Evolutionary conservation across 177 flowering plant genomes (phyloP), one percentile per base, ranked within the genome.

Genomic region (Vitis hybrid): DNA sequence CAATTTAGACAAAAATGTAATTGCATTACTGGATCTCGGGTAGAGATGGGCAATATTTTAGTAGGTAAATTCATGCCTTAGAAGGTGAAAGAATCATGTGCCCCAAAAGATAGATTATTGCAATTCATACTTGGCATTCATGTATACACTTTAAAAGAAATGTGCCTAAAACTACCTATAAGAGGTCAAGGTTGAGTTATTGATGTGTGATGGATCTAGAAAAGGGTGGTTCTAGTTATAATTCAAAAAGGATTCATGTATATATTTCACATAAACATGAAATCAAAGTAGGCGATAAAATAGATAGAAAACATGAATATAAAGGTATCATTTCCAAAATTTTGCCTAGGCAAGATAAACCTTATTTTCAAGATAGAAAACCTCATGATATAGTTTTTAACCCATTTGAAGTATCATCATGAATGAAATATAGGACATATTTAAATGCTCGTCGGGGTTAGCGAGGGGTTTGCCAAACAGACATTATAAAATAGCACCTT

Each of bases 121-220:
- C 31, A 28, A 28, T 28, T 0, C 31, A 28, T 28, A 28, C 31
- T 28, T 28, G 31, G 4, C 31, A 28, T 28, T 28, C 31, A 28
- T 28, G 31, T 63, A 38, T 15, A 47, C 66, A 44, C 53, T 63
- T 63, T 17, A 63, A 33, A 33, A 24, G 65, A 62, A 38, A 38
- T 50, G 33, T 33, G 66, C 47, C 54, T 64, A 64, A 64, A 44
- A 64, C 56, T 33, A 19, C 22, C 49, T 60, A 61, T 61, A 70
- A 59, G 61, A n/a, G 44, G 67, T 33, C 14, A 50, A 56, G 69
- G 74, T 65, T 56, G 63, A 70, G 57, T 75, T 70, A 70, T 66
- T 75, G 71, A 66, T 66, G 71, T 75, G 74, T 65, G 78, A 75
- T 70, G 70, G 67, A 75, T 71, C 74, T n/a, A 71, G 49, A 66